Evolutionary conservation across 768 basidiomycete genomes (phyloP).

Genomic region (Termitomyces sp.): DNA sequence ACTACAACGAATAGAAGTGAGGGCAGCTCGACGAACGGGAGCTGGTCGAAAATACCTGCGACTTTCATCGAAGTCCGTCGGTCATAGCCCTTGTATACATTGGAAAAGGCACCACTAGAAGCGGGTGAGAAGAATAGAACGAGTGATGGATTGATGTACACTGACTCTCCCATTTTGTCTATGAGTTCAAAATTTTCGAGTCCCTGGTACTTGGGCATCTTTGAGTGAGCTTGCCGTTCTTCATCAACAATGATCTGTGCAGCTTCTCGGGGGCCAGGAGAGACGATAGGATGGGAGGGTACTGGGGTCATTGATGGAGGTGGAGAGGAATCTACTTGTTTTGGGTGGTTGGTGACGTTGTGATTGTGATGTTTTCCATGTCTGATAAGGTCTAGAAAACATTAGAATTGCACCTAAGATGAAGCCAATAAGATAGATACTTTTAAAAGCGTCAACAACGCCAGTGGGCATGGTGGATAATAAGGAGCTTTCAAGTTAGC

Average conservation of each 20-base stretch:
- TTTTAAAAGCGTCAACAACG: conserved; percentile 88
- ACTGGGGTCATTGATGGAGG: conserved; percentile 28
- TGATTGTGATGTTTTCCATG: conserved; percentile 72
- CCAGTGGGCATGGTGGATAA: conserved; percentile 51
- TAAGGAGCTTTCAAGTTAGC: neutral
- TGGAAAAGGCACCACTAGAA: conserved; percentile 91
- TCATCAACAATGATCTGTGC: conserved; percentile 75
- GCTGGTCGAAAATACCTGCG: conserved; percentile 57
- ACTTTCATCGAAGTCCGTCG: conserved; percentile 71
- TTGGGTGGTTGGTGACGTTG: conserved; percentile 26
- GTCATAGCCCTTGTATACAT: conserved; percentile 93
- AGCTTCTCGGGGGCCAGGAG: conserved; percentile 35
- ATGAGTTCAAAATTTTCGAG: conserved; percentile 76
- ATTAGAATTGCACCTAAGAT: conserved; percentile 9
- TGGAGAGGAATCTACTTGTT: conserved; percentile 26
- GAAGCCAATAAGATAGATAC: conserved; percentile 38
- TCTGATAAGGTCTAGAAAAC: conserved; percentile 67
- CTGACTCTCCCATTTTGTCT: conserved; percentile 93
- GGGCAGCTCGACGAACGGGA: conserved; percentile 12
- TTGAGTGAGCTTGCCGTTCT: conserved; percentile 67
- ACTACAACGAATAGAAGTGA: conserved; percentile 44
- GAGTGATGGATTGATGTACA: conserved; percentile 24
- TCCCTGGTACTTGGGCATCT: conserved; percentile 85
- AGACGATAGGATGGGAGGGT: conserved; percentile 20
- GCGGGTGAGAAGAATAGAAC: conserved; percentile 17